Base-by-base conservation (phyloP, 2,329 filamentous ascomycete genomes). In the Pezicula carpinea region DNA sequence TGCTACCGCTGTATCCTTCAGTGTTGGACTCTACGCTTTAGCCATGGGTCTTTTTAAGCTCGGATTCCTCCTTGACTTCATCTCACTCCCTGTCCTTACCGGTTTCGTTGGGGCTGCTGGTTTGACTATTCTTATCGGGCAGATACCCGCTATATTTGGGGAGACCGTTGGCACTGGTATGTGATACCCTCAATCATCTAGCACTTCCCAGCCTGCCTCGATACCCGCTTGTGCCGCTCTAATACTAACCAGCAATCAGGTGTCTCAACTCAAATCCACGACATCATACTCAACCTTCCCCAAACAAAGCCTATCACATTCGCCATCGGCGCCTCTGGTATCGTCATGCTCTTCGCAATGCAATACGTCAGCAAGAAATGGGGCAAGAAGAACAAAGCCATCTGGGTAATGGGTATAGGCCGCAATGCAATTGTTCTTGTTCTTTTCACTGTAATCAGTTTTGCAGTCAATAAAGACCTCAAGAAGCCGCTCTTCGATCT, bases 41-140 rank as follows among this genome's bases (percentile, higher is more conserved):
- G 68, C 73, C n/a, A 66, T 85, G 2, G 82, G 81, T 0, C 68
- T 84, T 1, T 68, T 84, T 15, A 82, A 80, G 42, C 73, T 84
- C 3, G 81, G 81, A 1, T 85, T 83, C 58, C 68, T 85, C 2
- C 72, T 85, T 17, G 80, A 85, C 49, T 84, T 83, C 55, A 79
- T 85, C 54, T 84, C 81, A 0, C 72, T 81, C 1, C 81, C 81
- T 0, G 78, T 85, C 1, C 70, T 85, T 0, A 80, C 72, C 3
- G 82, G 82, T 5, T 85, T 84, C 65, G 82, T 85, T 53, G 82
- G 80, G 0, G 82, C 80, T 2, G 81, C 82, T 2, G 81, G 79
- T 17, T 76, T 85, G 36, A 81, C 79, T 19, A 85, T 85, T 57
- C 76, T 80, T 15, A 73, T 83, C 38, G 79, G 79, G 13, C 82